phyloP scores from a whole-genome alignment of 2,329 filamentous ascomycete genomes.

The Tolypocladium album region DNA sequence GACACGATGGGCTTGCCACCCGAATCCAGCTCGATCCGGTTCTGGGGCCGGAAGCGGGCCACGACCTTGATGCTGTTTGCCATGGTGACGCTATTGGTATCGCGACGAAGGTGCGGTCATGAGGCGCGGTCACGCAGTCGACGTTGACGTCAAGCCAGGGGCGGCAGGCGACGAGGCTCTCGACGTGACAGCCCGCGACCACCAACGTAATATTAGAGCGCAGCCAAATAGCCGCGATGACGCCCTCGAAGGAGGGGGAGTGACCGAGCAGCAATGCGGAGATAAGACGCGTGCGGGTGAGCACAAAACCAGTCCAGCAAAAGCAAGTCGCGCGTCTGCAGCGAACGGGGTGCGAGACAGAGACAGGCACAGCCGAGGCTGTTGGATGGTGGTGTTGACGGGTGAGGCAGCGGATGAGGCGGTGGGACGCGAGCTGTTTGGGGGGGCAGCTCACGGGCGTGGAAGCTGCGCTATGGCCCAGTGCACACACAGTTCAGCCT shows the following conservation, averaged over 20 bases:
- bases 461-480: too few relatives aligned
- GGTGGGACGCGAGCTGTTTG: not conserved
- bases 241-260: not conserved
- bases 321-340: not conserved
- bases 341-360: not conserved
- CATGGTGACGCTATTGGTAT: constrained; percentile 31
- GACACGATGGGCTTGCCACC: constrained; percentile 86
- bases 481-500: too few relatives aligned
- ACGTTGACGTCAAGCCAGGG: not conserved
- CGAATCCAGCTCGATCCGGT: constrained; percentile 82
- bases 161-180: not conserved
- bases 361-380: not conserved
- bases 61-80: constrained; percentile 75
- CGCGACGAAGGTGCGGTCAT: constrained; percentile 4
- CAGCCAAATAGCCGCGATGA: not conserved
- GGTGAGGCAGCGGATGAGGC: not conserved
- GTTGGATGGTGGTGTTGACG: not conserved
- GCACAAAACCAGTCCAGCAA: not conserved
- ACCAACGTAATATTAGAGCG: not conserved
- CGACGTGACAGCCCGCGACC: constrained; percentile 1
- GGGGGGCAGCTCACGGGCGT: not conserved
- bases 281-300: not conserved
- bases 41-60: constrained; percentile 94
- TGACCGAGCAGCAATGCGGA: not conserved
- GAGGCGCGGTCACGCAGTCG: constrained; percentile 3